A percentile compares a stretch with the other conserved stretches of the same genome.
These are phyloP conservation scores for Rhizopogon salebrosus DNA, from an alignment of 768 basidiomycete genomes.

Conservation along the genomic window DNA sequence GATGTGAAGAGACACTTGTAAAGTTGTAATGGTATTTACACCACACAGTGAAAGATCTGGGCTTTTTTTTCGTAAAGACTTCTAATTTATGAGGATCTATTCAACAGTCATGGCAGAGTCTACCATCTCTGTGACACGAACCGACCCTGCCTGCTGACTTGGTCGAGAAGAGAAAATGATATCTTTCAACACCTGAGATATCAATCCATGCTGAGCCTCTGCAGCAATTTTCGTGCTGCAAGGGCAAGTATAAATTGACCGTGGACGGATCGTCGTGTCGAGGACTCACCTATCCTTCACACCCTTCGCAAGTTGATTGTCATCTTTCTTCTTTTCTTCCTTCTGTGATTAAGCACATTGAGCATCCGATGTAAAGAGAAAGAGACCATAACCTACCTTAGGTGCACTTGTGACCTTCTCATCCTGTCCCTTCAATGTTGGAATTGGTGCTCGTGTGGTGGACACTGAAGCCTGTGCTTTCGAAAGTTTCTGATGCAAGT, in stretches of 20 bases:
- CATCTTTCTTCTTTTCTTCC: conserved; percentile 81
- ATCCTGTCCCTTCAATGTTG: conserved; percentile 48
- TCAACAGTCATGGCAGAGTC: conserved; percentile 35
- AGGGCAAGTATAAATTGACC: background rate
- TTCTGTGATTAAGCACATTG: conserved; percentile 18
- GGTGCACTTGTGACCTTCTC: conserved; percentile 25
- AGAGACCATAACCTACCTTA: conserved; percentile 34
- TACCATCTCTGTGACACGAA: conserved; percentile 23
- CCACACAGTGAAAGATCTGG: too few species aligned
- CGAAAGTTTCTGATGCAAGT: conserved; percentile 84
- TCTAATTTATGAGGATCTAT: conserved; percentile 8
- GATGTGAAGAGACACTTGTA: too few species aligned
- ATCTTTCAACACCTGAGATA: conserved; percentile 91
- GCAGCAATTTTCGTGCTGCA: conserved; percentile 80
- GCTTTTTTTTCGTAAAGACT: background rate
- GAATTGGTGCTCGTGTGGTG: conserved; percentile 53
- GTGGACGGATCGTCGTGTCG: background rate
- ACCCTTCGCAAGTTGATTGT: conserved; percentile 82
- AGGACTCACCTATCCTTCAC: conserved; percentile 77
- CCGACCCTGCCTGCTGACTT: conserved; percentile 17
- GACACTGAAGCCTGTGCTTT: conserved; percentile 60
- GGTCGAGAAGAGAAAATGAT: conserved; percentile 71
- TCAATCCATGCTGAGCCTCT: conserved; percentile 91
- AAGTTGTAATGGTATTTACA: too few species aligned
- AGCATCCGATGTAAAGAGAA: background rate